A percentile compares a stretch with the other conserved stretches of the same genome.
These are phyloP conservation scores for Pseudonitzschia pungens DNA, from an alignment of 108 stramenopile genomes.

Conservation along the genomic window DNA sequence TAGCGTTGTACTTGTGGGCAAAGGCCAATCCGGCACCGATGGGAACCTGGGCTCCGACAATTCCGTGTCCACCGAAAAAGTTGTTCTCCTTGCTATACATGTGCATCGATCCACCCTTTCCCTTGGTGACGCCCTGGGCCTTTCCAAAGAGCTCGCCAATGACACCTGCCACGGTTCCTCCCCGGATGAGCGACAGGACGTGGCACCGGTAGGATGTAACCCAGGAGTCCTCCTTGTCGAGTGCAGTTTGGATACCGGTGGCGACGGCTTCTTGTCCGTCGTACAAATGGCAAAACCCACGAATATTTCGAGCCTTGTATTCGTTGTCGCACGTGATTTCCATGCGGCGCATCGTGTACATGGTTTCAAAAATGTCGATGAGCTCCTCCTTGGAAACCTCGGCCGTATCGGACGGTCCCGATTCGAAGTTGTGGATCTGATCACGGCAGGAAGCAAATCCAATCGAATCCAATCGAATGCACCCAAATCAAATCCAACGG, in stretches of 20 bases:
- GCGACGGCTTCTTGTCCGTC: constrained; percentile 99
- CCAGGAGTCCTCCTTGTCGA: constrained; percentile 89
- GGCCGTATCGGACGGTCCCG: constrained; percentile 61
- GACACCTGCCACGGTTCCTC: constrained; percentile 84
- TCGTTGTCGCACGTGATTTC: constrained; percentile 99
- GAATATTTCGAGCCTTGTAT: constrained; percentile 97
- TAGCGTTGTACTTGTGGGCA: constrained; percentile 96
- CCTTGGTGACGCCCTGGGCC: constrained; percentile 74
- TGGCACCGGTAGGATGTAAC: constrained; percentile 99
- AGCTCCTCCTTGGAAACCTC: constrained; percentile 93
- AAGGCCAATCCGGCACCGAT: constrained; percentile 98
- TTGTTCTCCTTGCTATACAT: constrained; percentile 98
- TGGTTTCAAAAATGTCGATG: constrained; percentile 87
- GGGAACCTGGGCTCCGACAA: constrained; percentile 99
- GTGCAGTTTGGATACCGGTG: constrained; percentile 90
- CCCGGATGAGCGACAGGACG: constrained; percentile 90
- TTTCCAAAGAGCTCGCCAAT: constrained; percentile 93
- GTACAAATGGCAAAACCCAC: constrained; percentile 99
- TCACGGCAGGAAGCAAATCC: not conserved
- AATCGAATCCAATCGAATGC: not conserved
- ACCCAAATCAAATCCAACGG: not conserved
- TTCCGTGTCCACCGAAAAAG: constrained; percentile 98
- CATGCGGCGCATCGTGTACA: constrained; percentile 99
- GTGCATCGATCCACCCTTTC: constrained; percentile 99
- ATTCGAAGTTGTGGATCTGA: constrained; percentile 80